phyloP scores from a whole-genome alignment of 2,329 filamentous ascomycete species.

The Fusarium tricinctum region DNA sequence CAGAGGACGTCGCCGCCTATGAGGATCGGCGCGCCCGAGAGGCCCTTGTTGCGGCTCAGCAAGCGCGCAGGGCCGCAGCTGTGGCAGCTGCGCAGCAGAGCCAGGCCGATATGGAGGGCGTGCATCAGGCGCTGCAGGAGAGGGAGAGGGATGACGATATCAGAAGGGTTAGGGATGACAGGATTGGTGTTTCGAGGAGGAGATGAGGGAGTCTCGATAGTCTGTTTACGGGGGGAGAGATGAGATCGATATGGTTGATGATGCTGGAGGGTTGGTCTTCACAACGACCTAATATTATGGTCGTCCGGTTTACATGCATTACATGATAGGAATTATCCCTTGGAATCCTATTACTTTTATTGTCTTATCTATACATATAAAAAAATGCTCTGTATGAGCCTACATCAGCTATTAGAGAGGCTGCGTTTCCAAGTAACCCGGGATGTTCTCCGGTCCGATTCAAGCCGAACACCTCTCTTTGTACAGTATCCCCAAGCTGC shows the following conservation, averaged over 20 bases:
- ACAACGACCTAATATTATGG: background rate
- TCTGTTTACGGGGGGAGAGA: too few relatives aligned
- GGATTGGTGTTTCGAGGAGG: slow-evolving; percentile 55
- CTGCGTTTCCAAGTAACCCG: slow-evolving; percentile 13
- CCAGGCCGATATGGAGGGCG: slow-evolving; percentile 49
- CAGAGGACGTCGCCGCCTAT: slow-evolving; percentile 78
- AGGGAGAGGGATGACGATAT: slow-evolving; percentile 48
- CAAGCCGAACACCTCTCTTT: slow-evolving; percentile 12
- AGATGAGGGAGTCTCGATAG: slow-evolving; percentile 14
- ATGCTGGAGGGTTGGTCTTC: background rate
- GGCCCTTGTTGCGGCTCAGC: slow-evolving; percentile 54
- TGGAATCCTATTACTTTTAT: slow-evolving; percentile 32
- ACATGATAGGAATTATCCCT: slow-evolving; percentile 6
- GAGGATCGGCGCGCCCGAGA: slow-evolving; percentile 71
- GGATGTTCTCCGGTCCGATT: background rate
- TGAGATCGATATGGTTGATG: background rate
- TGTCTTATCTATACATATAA: slow-evolving; percentile 32
- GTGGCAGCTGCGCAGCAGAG: slow-evolving; percentile 41
- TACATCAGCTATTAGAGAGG: slow-evolving; percentile 20
- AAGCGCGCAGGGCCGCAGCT: slow-evolving; percentile 48
- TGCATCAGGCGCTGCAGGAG: slow-evolving; percentile 46
- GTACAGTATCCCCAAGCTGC: slow-evolving; percentile 14
- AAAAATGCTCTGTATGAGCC: slow-evolving; percentile 38
- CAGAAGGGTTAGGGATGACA: slow-evolving; percentile 55
- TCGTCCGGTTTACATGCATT: background rate